Evolutionary conservation across 2,329 filamentous ascomycete species (phyloP), one percentile per base, ranked within the genome.

Genomic region (Trichoderma sp.): DNA sequence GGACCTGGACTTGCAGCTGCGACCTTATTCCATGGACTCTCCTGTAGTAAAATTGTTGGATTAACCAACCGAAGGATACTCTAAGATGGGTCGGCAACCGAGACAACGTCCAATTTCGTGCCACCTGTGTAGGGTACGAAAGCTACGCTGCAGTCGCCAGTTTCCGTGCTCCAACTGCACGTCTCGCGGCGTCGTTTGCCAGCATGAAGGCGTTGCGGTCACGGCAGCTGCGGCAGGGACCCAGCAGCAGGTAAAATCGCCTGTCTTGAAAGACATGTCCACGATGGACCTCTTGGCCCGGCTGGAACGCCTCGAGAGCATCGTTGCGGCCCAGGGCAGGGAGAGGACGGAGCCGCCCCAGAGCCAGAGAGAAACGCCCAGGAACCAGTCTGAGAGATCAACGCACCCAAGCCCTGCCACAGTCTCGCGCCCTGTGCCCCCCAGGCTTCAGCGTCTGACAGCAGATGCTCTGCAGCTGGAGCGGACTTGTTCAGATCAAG

Each of bases 131-230:
- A 73, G 78, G 65, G 72, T 75, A 59, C 77, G 77, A 68, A 80
- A 80, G 72, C 70, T 80, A 54, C 75, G 78, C 49, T 80, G 78
- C 72, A 80, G 77, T 66, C 76, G 78, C 51, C 72, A 76, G 59
- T 79, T 79, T 61, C 78, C 78, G 3, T 80, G 78, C 70, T 74
- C 75, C 59, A 80, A 80, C 73, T 80, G 78, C 70, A 77, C 76
- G 59, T 76, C 75, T 69, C 77, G 78, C 71, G 78, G 77, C 70
- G 72, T 79, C 28, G 70, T 72, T 24, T 80, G 78, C 71, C 75
- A 74, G 46, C 73, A 74, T 65, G 69, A 73, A 26, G 56, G 55
- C 21, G 32, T 66, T 26, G 34, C 60, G 13, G 56, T 28, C n/a
- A 13, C 66, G 61, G 49, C 67, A 13, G 28, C 68, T 43, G 24